Evolutionary conservation across 2,329 filamentous ascomycete species (phyloP).

Genomic region (Canariomyces notabilis): DNA sequence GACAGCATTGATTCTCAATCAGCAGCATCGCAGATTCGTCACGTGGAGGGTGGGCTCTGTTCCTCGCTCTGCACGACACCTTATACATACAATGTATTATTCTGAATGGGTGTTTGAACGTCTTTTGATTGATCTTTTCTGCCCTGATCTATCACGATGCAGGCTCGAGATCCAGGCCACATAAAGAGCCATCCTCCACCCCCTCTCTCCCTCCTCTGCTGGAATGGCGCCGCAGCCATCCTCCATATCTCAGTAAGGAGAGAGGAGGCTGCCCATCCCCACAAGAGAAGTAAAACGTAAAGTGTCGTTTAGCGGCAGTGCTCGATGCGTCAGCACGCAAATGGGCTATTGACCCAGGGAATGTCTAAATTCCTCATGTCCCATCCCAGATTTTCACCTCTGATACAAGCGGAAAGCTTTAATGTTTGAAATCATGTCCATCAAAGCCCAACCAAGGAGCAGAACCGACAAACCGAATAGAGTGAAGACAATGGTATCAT

Average conservation of each 20-base stretch:
- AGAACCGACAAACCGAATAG: neutral
- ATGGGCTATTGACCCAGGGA: constrained; percentile 26
- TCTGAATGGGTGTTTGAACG: too few species aligned
- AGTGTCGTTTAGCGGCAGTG: neutral
- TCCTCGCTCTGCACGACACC: too few species aligned
- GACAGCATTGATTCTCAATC: too few species aligned
- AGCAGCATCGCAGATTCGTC: constrained; percentile 7
- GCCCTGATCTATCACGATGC: too few species aligned
- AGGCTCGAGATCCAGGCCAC: too few species aligned
- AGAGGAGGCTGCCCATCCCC: too few species aligned
- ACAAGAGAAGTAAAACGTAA: constrained; percentile 14
- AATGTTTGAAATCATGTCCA: constrained; percentile 2
- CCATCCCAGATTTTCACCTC: constrained; percentile 12
- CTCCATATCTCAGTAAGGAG: too few species aligned
- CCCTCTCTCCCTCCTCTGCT: too few species aligned
- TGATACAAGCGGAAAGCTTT: neutral
- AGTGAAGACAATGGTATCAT: neutral
- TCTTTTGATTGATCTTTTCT: too few species aligned
- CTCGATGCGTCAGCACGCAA: constrained; percentile 1
- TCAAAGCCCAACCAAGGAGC: neutral
- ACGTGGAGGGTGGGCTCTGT: constrained; percentile 3
- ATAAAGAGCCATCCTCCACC: too few species aligned
- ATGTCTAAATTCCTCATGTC: constrained; percentile 25
- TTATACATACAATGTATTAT: too few species aligned
- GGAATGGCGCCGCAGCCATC: too few species aligned